Percentiles rank a stretch among this genome's conserved stretches.
phyloP scores from a whole-genome alignment of 352 stramenopile species.

The Globisporangium iwayamae region DNA sequence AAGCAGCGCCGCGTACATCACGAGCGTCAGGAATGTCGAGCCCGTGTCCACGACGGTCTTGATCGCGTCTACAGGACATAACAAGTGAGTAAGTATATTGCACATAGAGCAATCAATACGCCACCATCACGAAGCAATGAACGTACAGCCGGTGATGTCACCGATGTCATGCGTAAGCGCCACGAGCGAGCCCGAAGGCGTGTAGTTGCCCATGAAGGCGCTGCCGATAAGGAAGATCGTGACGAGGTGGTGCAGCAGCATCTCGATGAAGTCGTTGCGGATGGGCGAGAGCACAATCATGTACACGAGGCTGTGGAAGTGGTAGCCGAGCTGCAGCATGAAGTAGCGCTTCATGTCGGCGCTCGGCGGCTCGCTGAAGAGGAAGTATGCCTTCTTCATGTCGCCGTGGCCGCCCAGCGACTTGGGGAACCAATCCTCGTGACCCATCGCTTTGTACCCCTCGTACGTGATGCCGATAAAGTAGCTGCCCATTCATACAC shows the following conservation, averaged over 20 bases:
- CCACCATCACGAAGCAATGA: too few relatives aligned
- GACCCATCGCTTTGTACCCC: constrained; percentile 36
- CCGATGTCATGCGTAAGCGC: constrained; percentile 53
- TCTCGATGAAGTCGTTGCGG: constrained; percentile 58
- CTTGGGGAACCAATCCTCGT: constrained; percentile 43
- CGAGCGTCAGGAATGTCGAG: constrained; percentile 28
- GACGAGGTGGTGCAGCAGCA: constrained; percentile 50
- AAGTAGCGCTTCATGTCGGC: constrained; percentile 41
- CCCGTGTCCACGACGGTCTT: constrained; percentile 62
- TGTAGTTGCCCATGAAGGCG: constrained; percentile 48
- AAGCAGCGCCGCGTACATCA: constrained; percentile 34
- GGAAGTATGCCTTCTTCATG: constrained; percentile 27
- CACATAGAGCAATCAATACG: neutral
- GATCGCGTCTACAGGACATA: constrained; percentile 44
- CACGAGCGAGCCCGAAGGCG: constrained; percentile 35
- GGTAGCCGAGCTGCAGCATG: constrained; percentile 55
- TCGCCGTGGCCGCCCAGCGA: constrained; percentile 34
- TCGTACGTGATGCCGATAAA: constrained; percentile 43
- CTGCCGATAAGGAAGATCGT: constrained; percentile 53
- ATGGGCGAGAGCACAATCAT: constrained; percentile 55
- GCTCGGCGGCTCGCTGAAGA: constrained; percentile 30
- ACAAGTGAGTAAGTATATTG: neutral
- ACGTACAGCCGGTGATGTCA: constrained; percentile 51
- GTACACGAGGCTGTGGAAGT: constrained; percentile 48
- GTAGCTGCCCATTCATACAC: constrained; percentile 47